Evolutionary conservation across 1,284 basidiomycete genomes (phyloP).

Genomic region (Apiotrichum gamsii): DNA sequence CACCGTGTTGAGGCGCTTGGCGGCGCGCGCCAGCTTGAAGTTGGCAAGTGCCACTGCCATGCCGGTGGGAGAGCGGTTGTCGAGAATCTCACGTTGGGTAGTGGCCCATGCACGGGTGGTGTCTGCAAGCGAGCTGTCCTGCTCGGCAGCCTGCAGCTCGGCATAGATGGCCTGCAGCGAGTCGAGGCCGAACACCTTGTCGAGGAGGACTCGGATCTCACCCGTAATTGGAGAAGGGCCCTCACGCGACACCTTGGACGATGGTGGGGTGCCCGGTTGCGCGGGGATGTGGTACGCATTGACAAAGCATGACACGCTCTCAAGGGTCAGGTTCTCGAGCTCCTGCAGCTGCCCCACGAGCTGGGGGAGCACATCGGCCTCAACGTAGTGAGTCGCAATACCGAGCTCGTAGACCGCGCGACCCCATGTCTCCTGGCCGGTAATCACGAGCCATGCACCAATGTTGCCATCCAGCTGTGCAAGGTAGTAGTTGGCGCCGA

Average conservation of each 20-base stretch:
- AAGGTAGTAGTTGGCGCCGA: slow-evolving; percentile 85
- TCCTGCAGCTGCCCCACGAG: slow-evolving; percentile 51
- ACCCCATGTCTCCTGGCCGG: slow-evolving; percentile 66
- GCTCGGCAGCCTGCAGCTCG: slow-evolving; percentile 51
- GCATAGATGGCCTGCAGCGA: slow-evolving; percentile 65
- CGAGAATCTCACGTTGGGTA: slow-evolving; percentile 59
- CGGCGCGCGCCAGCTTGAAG: slow-evolving; percentile 61
- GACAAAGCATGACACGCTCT: slow-evolving; percentile 27
- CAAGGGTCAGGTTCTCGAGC: slow-evolving; percentile 29
- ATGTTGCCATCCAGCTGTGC: slow-evolving; percentile 84
- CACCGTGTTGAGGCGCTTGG: slow-evolving; percentile 58
- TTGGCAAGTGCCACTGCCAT: slow-evolving; percentile 79
- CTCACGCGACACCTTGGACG: slow-evolving; percentile 56
- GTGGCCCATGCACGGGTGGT: slow-evolving; percentile 66
- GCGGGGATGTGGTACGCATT: slow-evolving; percentile 20
- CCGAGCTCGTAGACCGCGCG: slow-evolving; percentile 80
- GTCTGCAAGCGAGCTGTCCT: slow-evolving; percentile 45
- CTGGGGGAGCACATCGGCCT: slow-evolving; percentile 63
- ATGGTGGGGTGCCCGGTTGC: slow-evolving; percentile 54
- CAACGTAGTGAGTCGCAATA: slow-evolving; percentile 83
- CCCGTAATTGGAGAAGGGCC: slow-evolving; percentile 57
- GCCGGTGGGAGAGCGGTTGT: slow-evolving; percentile 77
- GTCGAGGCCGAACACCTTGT: slow-evolving; percentile 65
- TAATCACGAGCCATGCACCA: slow-evolving; percentile 90
- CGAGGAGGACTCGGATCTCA: slow-evolving; percentile 64